A percentile compares a stretch with the other conserved stretches of the same genome.
Conservation (phyloP, 2,329 filamentous ascomycete species). For the Penicillium sp. region DNA sequence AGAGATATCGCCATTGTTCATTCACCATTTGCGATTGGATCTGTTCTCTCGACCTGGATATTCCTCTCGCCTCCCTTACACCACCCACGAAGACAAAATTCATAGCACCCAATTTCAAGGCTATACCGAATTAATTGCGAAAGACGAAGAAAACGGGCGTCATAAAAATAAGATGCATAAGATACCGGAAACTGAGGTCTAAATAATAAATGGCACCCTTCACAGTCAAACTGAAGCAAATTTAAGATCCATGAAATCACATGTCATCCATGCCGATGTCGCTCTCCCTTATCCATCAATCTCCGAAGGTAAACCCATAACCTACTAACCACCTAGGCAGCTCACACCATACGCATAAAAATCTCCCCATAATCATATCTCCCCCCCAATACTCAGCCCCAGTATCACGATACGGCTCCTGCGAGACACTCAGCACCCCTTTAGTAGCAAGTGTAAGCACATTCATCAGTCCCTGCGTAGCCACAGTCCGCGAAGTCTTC, state of each 20-base stretch:
- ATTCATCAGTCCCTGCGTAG: slow-evolving; percentile 75
- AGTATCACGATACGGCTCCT: slow-evolving; percentile 50
- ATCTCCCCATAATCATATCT: slow-evolving; percentile 33
- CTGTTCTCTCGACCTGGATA: not conserved
- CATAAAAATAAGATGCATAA: not conserved
- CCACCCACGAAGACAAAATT: not conserved
- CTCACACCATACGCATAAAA: slow-evolving; percentile 19
- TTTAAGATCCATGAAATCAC: not conserved
- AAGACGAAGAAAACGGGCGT: not conserved
- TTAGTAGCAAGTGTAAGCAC: slow-evolving; percentile 70
- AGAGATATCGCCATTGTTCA: not conserved
- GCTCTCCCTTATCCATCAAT: not conserved
- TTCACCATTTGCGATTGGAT: not conserved
- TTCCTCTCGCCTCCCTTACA: not conserved
- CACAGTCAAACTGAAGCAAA: not conserved
- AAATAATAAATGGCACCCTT: not conserved
- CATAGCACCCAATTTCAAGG: not conserved
- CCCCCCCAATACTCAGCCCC: slow-evolving; percentile 20
- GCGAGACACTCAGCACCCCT: slow-evolving; percentile 62
- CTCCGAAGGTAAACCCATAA: not conserved
- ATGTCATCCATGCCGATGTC: not conserved
- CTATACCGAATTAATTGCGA: not conserved
- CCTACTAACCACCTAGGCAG: not conserved
- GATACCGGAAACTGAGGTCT: not conserved
- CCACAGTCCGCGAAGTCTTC: slow-evolving; percentile 59